Conservation (phyloP, 1,284 basidiomycete genomes). For the Austroboletus sp. region DNA sequence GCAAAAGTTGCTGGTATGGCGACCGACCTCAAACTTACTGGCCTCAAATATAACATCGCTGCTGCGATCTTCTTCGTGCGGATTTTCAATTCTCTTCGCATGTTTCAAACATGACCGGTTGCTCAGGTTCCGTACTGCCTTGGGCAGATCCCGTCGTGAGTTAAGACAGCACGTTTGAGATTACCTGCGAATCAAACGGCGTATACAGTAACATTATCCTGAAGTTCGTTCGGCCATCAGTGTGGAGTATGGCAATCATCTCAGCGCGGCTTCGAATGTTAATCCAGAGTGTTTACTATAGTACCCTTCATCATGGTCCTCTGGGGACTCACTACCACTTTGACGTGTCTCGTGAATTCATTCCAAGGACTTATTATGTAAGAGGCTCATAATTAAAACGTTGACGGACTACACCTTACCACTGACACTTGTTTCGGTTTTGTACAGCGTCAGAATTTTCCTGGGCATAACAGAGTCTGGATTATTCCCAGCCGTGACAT, state of each 20-base stretch:
- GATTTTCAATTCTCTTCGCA: not conserved
- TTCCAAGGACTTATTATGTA: slow-evolving; percentile 28
- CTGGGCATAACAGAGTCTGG: slow-evolving; percentile 18
- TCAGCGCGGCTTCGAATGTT: not conserved
- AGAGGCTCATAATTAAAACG: not conserved
- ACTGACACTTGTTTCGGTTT: slow-evolving; percentile 1
- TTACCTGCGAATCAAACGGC: not conserved
- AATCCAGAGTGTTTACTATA: slow-evolving; percentile 13
- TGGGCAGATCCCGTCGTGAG: slow-evolving; percentile 44
- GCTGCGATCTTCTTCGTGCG: slow-evolving; percentile 44
- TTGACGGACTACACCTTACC: not conserved
- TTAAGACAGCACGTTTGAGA: not conserved
- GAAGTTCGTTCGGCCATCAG: slow-evolving; percentile 42
- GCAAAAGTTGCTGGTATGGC: slow-evolving; percentile 37
- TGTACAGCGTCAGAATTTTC: slow-evolving; percentile 38
- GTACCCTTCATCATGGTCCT: slow-evolving; percentile 44
- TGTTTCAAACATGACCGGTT: not conserved
- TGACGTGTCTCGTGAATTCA: slow-evolving; percentile 33
- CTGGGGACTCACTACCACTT: slow-evolving; percentile 41
- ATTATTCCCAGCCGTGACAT: slow-evolving; percentile 15
- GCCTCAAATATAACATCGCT: slow-evolving; percentile 40
- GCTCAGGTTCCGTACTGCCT: slow-evolving; percentile 39
- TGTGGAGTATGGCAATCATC: slow-evolving; percentile 35
- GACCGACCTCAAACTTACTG: slow-evolving; percentile 33
- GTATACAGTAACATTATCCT: slow-evolving; percentile 37